These are phyloP conservation scores for Amylocystis lapponica DNA, from an alignment of 768 basidiomycete species.

Conservation along the genomic window DNA sequence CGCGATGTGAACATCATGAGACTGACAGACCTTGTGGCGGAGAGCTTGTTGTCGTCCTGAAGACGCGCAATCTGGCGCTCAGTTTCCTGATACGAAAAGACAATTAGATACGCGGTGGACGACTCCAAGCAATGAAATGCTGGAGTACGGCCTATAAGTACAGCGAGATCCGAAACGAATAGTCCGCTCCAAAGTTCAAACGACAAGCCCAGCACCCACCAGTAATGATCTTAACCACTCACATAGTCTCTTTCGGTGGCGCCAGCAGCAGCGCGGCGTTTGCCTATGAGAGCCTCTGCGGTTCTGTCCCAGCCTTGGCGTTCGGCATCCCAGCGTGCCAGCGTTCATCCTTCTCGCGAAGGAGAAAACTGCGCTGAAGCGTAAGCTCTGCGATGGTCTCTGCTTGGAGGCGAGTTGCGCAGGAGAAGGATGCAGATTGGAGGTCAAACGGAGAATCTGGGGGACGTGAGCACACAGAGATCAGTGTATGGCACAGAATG, in stretches of 20 bases:
- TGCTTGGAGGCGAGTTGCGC: slow-evolving; percentile 54
- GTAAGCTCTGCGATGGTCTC: slow-evolving; percentile 51
- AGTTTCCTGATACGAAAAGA: slow-evolving; percentile 43
- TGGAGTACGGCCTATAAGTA: too few relatives aligned
- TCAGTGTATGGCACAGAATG: too few relatives aligned
- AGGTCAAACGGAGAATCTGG: slow-evolving; percentile 14
- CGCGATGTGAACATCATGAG: slow-evolving; percentile 4
- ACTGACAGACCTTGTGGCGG: slow-evolving; percentile 48
- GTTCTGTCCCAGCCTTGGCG: slow-evolving; percentile 59
- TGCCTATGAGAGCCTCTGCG: slow-evolving; percentile 59
- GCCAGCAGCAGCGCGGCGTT: slow-evolving; percentile 36
- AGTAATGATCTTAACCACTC: not conserved
- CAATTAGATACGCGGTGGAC: slow-evolving; percentile 1
- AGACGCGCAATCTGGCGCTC: slow-evolving; percentile 44
- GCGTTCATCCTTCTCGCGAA: slow-evolving; percentile 47
- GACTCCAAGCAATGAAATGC: too few relatives aligned
- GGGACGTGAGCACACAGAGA: too few relatives aligned
- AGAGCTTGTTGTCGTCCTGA: slow-evolving; percentile 57
- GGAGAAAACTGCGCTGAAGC: slow-evolving; percentile 52
- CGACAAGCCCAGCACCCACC: too few relatives aligned
- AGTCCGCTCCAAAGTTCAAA: too few relatives aligned
- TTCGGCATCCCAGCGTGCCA: slow-evolving; percentile 57
- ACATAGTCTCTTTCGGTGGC: slow-evolving; percentile 8
- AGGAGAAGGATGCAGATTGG: slow-evolving; percentile 18
- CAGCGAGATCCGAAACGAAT: too few relatives aligned